Conservation (phyloP, 108 stramenopile genomes). For the Licmophora abbreviata region DNA sequence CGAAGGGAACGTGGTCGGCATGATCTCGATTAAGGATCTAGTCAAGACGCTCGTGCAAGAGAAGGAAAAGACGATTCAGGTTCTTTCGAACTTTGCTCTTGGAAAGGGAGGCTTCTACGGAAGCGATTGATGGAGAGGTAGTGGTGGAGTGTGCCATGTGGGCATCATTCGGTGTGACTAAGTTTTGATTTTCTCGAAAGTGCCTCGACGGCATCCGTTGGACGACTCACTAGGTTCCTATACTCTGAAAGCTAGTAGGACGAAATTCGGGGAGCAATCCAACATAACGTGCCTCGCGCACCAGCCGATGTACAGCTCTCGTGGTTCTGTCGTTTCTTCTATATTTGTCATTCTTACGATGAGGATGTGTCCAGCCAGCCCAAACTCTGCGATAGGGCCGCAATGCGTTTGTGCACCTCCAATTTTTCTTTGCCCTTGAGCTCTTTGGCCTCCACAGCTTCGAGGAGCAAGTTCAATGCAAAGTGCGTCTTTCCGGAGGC, state of each 20-base stretch:
- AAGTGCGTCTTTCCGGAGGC: not conserved
- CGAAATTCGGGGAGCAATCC: no score
- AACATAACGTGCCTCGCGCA: no score
- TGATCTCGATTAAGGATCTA: slow-evolving; percentile 83
- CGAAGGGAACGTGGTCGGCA: slow-evolving; percentile 48
- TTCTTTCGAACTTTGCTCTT: slow-evolving; percentile 73
- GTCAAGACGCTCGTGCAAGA: slow-evolving; percentile 69
- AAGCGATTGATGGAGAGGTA: slow-evolving; percentile 20
- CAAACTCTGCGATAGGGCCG: not conserved
- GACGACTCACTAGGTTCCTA: no score
- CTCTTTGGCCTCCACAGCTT: not conserved
- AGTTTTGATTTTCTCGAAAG: no score
- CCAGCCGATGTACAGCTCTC: no score
- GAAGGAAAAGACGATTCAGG: slow-evolving; percentile 73
- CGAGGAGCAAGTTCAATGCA: not conserved
- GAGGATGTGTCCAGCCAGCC: no score
- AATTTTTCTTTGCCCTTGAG: not conserved
- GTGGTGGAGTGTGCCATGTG: no score
- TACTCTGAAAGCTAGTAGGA: no score
- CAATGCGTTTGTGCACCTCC: not conserved
- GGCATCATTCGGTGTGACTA: no score
- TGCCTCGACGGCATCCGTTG: no score
- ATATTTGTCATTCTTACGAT: no score
- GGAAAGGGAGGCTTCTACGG: slow-evolving; percentile 81
- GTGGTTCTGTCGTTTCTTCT: no score